Conservation (phyloP, 306 rosid genomes). For the Trifolium fragiferum region DNA sequence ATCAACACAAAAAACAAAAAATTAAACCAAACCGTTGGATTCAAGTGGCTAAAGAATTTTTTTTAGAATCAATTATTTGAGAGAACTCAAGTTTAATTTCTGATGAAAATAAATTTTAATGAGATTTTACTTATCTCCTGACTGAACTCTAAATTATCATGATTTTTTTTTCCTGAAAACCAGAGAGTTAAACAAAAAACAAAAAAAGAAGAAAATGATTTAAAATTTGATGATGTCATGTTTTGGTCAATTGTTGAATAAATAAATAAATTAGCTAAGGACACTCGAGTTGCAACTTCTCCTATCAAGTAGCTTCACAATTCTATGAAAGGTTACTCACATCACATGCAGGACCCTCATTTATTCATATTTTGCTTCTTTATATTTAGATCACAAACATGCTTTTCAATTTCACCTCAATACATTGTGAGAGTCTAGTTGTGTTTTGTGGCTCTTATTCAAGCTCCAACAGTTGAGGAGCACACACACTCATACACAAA, state of each 20-base stretch:
- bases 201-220: not conserved
- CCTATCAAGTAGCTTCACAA: slow-evolving; percentile 50
- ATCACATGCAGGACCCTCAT: slow-evolving; percentile 37
- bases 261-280: slow-evolving; percentile 2
- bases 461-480: slow-evolving; percentile 29
- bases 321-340: slow-evolving; percentile 49
- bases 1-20: not conserved
- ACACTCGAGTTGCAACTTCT: slow-evolving; percentile 59
- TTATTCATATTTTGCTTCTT: slow-evolving; percentile 26
- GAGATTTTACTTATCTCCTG: no score
- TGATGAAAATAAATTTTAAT: no score
- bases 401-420: slow-evolving; percentile 27
- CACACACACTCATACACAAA: slow-evolving; percentile 7
- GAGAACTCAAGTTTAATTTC: no score
- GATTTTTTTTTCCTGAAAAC: no score
- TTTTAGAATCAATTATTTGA: no score
- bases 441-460: slow-evolving; percentile 24
- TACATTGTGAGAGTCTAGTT: not conserved
- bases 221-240: slow-evolving; percentile 24
- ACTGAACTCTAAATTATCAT: no score
- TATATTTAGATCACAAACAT: slow-evolving; percentile 20
- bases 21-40: no score
- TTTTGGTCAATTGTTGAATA: slow-evolving; percentile 34
- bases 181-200: not conserved
- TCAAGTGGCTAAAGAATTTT: no score